Base-by-base conservation (phyloP, 208 protist genomes). In the Acanthamoeba lenticulata region DNA sequence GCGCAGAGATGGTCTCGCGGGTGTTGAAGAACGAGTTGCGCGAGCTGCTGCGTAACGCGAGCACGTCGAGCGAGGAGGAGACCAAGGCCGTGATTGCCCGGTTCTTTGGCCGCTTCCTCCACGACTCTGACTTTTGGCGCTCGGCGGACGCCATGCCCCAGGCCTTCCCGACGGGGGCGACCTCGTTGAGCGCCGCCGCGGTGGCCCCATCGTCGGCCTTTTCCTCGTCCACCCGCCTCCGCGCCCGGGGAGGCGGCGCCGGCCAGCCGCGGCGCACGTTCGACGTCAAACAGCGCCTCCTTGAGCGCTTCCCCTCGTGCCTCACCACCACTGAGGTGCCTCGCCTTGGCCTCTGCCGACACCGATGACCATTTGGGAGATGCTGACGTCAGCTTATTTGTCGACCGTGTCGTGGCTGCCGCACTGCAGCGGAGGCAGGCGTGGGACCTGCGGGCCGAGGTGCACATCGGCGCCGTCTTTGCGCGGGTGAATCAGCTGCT, bases 11-110 rank as follows among this genome's bases (percentile, higher is more conserved):
- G 81, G 52, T 65, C 32, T 90, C 81, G 29, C 44, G 81, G 0
- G 81, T 90, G 81, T 34, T 90, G 52, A 90, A 90, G 47, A 90
- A 90, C 52, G 38, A 90, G 52, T 21, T 90, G 81, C n/a, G 81
- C 2, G 81, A 90, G 81, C 81, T 47, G 9, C 55, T 90, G 81
- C 81, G 81, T 29, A 65, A 55, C 19, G 81, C 60, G 34, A 24
- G 32, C 47, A 90, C 42, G 27, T 55, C 81, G 17, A 67, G 21
- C 52, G 81, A 90, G 52, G 81, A 90, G 34, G 81, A 90, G 21
- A 90, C 13, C 21, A 90, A 90, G 45, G 52, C 1, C n/a, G 52
- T 90, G 29, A 90, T 90, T 29, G 44, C 49, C 45, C 11, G 7
- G 6, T 90, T 90, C 38, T 90, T 67, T 34, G 49, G 52, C 15